These are phyloP conservation scores for Priceomyces haplophilus DNA, from an alignment of 805 yeast genomes.

Conservation along the genomic window DNA sequence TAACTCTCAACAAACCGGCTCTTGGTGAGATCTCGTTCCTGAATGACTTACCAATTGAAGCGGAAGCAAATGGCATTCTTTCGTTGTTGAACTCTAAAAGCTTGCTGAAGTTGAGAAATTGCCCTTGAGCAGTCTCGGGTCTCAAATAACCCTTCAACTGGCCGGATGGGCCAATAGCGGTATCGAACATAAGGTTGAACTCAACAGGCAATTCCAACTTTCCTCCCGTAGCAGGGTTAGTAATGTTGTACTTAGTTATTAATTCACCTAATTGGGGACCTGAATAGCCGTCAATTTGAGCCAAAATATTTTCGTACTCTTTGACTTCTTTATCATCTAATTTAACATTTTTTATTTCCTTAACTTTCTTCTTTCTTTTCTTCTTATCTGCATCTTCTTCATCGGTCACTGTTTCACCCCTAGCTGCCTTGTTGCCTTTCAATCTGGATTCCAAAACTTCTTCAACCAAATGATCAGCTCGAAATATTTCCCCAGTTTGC, in stretches of 20 bases:
- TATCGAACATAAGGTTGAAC: slow-evolving; percentile 98
- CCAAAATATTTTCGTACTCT: slow-evolving; percentile 84
- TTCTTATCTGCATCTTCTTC: slow-evolving; percentile 64
- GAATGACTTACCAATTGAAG: slow-evolving; percentile 97
- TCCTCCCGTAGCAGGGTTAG: slow-evolving; percentile 89
- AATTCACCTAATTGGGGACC: slow-evolving; percentile 91
- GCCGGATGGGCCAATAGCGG: slow-evolving; percentile 99
- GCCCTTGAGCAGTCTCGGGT: slow-evolving; percentile 99
- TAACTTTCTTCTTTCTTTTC: slow-evolving; percentile 79
- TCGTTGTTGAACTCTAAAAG: slow-evolving; percentile 91
- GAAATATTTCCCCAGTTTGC: slow-evolving; percentile 95
- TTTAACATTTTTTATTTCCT: slow-evolving; percentile 85
- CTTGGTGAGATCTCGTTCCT: slow-evolving; percentile 99
- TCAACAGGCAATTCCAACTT: slow-evolving; percentile 86
- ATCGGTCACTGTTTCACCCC: slow-evolving; percentile 64
- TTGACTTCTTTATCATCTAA: slow-evolving; percentile 74
- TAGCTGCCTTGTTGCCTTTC: slow-evolving; percentile 95
- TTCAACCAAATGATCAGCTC: slow-evolving; percentile 98
- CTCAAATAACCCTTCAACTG: slow-evolving; percentile 91
- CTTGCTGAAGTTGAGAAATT: slow-evolving; percentile 91
- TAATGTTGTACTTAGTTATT: slow-evolving; percentile 76
- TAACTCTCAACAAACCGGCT: slow-evolving; percentile 94
- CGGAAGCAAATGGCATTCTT: slow-evolving; percentile 99
- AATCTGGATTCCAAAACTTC: slow-evolving; percentile 95
- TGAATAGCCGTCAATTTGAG: slow-evolving; percentile 92